Percentiles rank a stretch among this genome's conserved stretches.
Conservation (phyloP, 257 asterid genomes). For the Solanum appendiculatum region DNA sequence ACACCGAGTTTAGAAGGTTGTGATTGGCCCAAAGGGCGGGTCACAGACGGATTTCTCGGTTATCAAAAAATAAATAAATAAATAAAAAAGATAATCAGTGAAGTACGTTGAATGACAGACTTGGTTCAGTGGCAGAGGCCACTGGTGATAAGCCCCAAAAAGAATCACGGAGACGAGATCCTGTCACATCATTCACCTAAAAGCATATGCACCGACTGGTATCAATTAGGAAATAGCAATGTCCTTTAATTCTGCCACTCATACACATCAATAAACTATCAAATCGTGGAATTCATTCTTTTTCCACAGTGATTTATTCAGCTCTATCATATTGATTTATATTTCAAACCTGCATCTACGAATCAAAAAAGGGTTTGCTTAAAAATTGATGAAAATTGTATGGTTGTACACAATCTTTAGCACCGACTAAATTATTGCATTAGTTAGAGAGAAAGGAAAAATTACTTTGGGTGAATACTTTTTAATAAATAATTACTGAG, state of each 20-base stretch:
- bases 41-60: too few relatives aligned
- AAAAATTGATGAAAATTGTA: neutral
- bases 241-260: neutral
- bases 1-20: too few relatives aligned
- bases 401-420: neutral
- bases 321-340: neutral
- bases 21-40: too few relatives aligned
- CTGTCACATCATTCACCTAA: neutral
- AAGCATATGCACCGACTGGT: neutral
- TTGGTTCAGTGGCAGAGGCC: neutral
- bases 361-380: neutral
- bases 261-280: constrained; percentile 1
- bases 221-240: neutral
- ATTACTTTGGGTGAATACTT: neutral
- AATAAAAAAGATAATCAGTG: neutral
- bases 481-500: neutral
- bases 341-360: neutral
- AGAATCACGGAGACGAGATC: neutral
- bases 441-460: neutral
- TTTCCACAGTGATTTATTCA: neutral
- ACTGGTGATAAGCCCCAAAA: neutral
- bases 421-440: neutral
- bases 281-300: neutral
- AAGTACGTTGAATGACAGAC: neutral
- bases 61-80: too few relatives aligned